Conservation (phyloP, 805 yeast species). For the Candida chilensis region DNA sequence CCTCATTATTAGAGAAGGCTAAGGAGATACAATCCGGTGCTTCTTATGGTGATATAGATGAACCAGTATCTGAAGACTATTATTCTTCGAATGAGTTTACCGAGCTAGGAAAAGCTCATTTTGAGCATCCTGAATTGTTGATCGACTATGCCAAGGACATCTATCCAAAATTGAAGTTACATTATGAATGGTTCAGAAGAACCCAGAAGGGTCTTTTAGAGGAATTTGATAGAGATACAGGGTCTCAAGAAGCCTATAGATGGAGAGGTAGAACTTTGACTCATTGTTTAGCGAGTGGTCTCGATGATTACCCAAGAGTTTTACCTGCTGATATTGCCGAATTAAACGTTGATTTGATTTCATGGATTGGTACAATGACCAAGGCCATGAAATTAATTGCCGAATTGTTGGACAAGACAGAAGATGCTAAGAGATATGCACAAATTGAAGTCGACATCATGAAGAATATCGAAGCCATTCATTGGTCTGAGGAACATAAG, state of each 20-base stretch:
- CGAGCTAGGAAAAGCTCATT: conserved; percentile 40
- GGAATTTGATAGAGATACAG: conserved; percentile 56
- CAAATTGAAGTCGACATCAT: conserved; percentile 46
- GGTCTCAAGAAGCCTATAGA: conserved; percentile 57
- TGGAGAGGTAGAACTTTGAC: conserved; percentile 89
- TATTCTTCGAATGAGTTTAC: conserved; percentile 9
- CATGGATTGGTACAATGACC: conserved; percentile 95
- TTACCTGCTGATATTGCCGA: conserved; percentile 78
- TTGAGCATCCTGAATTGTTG: conserved; percentile 51
- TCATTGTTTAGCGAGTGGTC: conserved; percentile 86
- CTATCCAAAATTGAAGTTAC: conserved; percentile 69
- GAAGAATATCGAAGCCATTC: conserved; percentile 59
- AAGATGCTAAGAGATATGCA: conserved; percentile 48
- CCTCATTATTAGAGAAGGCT: conserved; percentile 40
- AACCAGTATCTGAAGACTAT: conserved; percentile 14
- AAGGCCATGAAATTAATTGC: conserved; percentile 74
- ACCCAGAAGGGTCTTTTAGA: conserved; percentile 72
- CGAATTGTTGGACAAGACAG: conserved; percentile 41
- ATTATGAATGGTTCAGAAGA: conserved; percentile 76
- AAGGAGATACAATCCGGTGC: background rate
- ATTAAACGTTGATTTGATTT: conserved; percentile 76
- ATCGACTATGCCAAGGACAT: conserved; percentile 49
- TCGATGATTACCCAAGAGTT: conserved; percentile 93
- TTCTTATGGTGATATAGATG: conserved; percentile 13
- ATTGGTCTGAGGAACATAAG: conserved; percentile 65